Base-by-base conservation (phyloP, 352 stramenopile genomes). In the Thalassiosira exigua region DNA sequence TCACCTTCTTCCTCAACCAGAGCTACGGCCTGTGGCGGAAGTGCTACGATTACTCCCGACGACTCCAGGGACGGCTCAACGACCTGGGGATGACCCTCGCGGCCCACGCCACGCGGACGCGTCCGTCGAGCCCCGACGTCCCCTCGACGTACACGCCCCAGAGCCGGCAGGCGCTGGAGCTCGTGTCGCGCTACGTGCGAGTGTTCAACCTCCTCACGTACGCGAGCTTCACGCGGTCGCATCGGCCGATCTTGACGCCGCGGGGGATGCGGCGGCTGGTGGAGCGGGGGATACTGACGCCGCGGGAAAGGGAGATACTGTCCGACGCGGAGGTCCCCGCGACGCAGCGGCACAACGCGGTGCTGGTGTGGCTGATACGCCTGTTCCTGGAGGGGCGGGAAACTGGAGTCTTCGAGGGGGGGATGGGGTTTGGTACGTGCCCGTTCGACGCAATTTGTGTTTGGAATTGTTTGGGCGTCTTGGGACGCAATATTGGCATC, bases 171-270 rank as follows among this genome's bases (percentile, higher is more conserved):
- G 67, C 90, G 12, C 66, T 94, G 44, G 82, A 93, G 52, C 59
- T 93, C n/a, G 75, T 92, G 11, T 82, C 69, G 44, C 73, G 91
- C 32, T 95, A 95, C 69, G 75, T 89, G 11, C 80, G 91, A 17
- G 70, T 95, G 12, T 95, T 94, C 67, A 93, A 95, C 74, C 62
- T 95, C 7, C 60, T 95, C 24, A 94, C 89, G 12, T 95, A 94
- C 67, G 90, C 90, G 11, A 90, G 80, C 39, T 94, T 94, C 69
- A 94, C 89, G 4, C 54, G 90, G 58, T 91, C 83, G 3, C 90
- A 95, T 86, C 81, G 90, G 24, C 90, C 90, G 0, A 91, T 95
- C 57, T 70, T 94, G 30, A 95, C 91, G 11, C 90, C 90, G 1
- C 39, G 80, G 14, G 91, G 91, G 2, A 92, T 94, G 86, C 67